These are phyloP conservation scores for Prosopis cineraria DNA, from an alignment of 306 rosid species.

Conservation along the genomic window DNA sequence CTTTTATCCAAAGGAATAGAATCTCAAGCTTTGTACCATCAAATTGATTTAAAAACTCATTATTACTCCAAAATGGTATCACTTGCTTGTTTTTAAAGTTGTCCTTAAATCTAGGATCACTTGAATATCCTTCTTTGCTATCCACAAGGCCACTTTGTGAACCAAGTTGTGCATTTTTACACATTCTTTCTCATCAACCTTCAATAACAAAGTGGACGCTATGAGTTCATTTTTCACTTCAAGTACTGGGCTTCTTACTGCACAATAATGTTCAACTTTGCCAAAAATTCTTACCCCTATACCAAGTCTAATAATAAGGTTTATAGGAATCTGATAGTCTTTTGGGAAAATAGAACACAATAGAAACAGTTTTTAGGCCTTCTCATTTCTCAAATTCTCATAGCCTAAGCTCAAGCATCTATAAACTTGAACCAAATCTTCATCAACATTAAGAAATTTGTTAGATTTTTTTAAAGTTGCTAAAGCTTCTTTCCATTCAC, in stretches of 20 bases:
- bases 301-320: not conserved
- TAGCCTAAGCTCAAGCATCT: constrained; percentile 22
- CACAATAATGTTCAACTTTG: not conserved
- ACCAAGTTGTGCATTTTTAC: too few relatives aligned
- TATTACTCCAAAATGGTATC: not conserved
- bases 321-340: constrained; percentile 1
- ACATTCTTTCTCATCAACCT: too few relatives aligned
- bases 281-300: constrained; percentile 5
- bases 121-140: not conserved
- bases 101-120: not conserved
- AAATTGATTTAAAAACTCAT: not conserved
- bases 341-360: constrained; percentile 32
- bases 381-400: constrained; percentile 5
- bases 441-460: too few relatives aligned
- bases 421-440: constrained; percentile 5
- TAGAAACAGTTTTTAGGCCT: constrained; percentile 16
- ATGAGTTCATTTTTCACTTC: too few relatives aligned
- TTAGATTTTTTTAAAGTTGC: too few relatives aligned
- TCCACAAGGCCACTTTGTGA: too few relatives aligned
- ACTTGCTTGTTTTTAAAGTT: not conserved
- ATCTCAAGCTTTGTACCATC: constrained; percentile 27
- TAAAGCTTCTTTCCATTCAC: not conserved
- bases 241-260: not conserved
- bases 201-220: too few relatives aligned
- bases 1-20: not conserved